Base-by-base conservation (phyloP, 179 eudicot genomes). In the Camellia oleifera region DNA sequence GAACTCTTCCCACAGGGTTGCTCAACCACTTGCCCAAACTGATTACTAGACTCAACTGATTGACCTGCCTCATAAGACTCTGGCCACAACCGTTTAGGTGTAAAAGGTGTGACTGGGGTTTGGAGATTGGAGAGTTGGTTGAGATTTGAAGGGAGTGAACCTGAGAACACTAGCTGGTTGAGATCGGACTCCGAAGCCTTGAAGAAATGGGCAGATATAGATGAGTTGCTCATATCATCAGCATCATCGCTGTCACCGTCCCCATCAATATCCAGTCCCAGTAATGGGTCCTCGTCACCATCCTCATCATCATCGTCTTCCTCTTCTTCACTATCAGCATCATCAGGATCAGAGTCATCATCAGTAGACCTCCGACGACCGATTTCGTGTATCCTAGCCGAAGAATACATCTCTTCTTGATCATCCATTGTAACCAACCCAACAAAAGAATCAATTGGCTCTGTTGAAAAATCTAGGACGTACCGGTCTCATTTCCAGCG, bases 401-500 rank as follows among this genome's bases (percentile, higher is more conserved):
- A 92, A 8, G 99, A 94, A 82, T 82, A 89, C 97, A 95, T 91
- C 76, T 94, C 98, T 4, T 84, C 93, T 69, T 89, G 96, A 60
- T 95, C 97, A 57, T 95, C 99, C 93, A 94, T 91, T 8, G 98
- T 87, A 11, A 95, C 89, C 70, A 95, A 71, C 62, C 99, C 99
- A 23, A 94, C 93, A 77, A 90, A 88, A 7, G 97, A 91, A 83
- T 95, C 95, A 1, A 94, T 92, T 8, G 97, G 93, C 84, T 95
- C 98, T 0, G 94, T 80, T 7, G 96, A 93, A 78, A 95, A 89
- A 80, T 92, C 96, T 14, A 94, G 96, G 65, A 95, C 97, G 69
- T 93, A 89, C 4, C 98, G 97, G 80, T 95, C 99, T 97, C 99
- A 77, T 97, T 97, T 73, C 98, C 99, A 86, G 99, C 93, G 77